Conservation (phyloP, 1,284 basidiomycete genomes). For the Takashimella tepidaria region DNA sequence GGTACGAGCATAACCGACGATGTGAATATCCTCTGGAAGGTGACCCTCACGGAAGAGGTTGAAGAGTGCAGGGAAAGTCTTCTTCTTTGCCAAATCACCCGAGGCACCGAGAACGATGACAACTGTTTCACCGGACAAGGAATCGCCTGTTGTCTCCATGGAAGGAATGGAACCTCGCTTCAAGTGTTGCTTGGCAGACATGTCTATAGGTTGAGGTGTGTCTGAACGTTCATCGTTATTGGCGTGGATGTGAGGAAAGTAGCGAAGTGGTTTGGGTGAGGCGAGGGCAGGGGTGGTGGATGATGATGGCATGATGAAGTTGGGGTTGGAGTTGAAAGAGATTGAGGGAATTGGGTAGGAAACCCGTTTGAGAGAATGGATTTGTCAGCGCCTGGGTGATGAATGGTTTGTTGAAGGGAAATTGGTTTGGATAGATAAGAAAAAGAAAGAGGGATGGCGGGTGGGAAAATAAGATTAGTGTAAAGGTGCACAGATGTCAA, state of each 20-base stretch:
- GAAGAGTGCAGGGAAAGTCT: constrained; percentile 95
- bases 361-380: neutral
- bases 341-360: neutral
- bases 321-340: neutral
- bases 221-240: neutral
- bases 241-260: neutral
- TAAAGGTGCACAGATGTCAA: too few species aligned
- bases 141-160: constrained; percentile 67
- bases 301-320: constrained; percentile 4
- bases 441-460: too few species aligned
- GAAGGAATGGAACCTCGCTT: constrained; percentile 62
- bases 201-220: neutral
- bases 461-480: too few species aligned
- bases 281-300: neutral
- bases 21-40: constrained; percentile 75
- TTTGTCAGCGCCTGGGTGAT: neutral
- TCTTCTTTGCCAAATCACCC: constrained; percentile 98
- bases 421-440: neutral
- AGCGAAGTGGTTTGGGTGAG: neutral
- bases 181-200: constrained; percentile 5
- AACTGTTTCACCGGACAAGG: constrained; percentile 77
- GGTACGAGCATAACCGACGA: constrained; percentile 91
- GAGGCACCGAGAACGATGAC: constrained; percentile 93
- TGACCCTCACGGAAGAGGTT: constrained; percentile 73
- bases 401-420: neutral